Evolutionary conservation across 306 rosid genomes (phyloP), one percentile per base, ranked within the genome.

Genomic region (Calophaca sinica): DNA sequence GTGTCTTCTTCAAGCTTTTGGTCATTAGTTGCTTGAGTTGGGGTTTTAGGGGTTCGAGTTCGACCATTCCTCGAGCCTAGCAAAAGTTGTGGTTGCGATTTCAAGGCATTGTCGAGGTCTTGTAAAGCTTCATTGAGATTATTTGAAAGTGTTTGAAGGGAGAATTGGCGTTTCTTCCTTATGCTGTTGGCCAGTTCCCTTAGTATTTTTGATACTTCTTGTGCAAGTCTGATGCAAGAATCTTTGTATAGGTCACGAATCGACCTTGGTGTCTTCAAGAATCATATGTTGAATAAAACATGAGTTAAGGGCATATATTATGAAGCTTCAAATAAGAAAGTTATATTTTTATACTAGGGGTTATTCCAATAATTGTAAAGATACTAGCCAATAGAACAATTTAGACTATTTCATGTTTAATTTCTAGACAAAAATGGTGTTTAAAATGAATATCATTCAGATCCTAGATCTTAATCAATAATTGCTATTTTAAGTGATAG

Each of bases 21-120:
- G 26, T 64, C 53, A 45, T 77, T 59, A 2, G 82, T 87, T 2
- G 84, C 87, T 29, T 82, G 41, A 45, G 88, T 81, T 42, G 80
- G 36, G 55, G 82, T 69, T 38, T 5, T 62, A 12, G 82, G 80
- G 59, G 80, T 78, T 64, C 36, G 49, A 14, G 31, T 38, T 74
- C 51, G 77, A 80, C 79, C 75, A 39, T 73, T 85, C 68, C 77
- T 88, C 7, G 96, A 55, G 67, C 96, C 93, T 2, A 90, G 88
- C 80, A 90, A 81, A 15, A 86, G 89, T 46, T 89, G 87, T 3
- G 97, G 97, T 48, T 93, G 96, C 5, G 96, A 91, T 68, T 89
- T 89, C 62, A 91, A 82, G 52, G 96, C 96, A 4, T 64, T 62
- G 82, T 93, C 85, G 0, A 93, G 89, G 79, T 91, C 90, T 80